Evolutionary conservation across 2,329 filamentous ascomycete species (phyloP).

Genomic region (Colletotrichum sp.): DNA sequence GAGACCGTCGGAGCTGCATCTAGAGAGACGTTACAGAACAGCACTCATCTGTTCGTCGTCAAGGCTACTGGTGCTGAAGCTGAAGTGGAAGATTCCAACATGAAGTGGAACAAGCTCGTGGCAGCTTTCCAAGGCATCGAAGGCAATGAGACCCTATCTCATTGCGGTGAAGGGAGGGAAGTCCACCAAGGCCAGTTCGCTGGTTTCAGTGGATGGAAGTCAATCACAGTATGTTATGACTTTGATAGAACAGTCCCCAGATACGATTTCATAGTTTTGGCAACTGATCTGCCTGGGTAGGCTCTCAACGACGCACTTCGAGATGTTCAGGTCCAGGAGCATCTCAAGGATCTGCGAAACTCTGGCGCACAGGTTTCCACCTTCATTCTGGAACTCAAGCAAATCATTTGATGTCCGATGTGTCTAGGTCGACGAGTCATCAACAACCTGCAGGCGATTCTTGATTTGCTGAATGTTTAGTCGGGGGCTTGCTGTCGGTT

Average conservation of each 20-base stretch:
- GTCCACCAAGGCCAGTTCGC: not conserved
- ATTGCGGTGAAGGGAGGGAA: not conserved
- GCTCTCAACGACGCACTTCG: not conserved
- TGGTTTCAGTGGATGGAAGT: constrained; percentile 5
- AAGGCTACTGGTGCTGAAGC: not conserved
- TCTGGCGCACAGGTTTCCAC: not conserved
- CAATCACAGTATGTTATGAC: not conserved
- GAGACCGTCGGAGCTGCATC: not conserved
- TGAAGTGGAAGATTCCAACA: not conserved
- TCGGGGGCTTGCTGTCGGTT: not conserved
- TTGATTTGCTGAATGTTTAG: not conserved
- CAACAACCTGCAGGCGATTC: not conserved
- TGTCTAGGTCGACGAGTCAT: not conserved
- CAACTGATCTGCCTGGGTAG: not conserved
- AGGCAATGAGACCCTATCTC: not conserved
- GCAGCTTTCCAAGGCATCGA: not conserved
- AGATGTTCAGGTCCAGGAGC: not conserved
- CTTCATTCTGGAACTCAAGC: not conserved
- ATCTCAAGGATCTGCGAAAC: not conserved
- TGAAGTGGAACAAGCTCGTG: not conserved
- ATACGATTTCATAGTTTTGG: not conserved
- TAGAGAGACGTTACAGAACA: not conserved
- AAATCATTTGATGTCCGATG: not conserved
- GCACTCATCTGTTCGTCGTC: constrained; percentile 1
- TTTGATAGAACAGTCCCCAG: not conserved